Evolutionary conservation across 371 early-diverging fungal species (phyloP).

Genomic region (Rhizopus stolonifer): DNA sequence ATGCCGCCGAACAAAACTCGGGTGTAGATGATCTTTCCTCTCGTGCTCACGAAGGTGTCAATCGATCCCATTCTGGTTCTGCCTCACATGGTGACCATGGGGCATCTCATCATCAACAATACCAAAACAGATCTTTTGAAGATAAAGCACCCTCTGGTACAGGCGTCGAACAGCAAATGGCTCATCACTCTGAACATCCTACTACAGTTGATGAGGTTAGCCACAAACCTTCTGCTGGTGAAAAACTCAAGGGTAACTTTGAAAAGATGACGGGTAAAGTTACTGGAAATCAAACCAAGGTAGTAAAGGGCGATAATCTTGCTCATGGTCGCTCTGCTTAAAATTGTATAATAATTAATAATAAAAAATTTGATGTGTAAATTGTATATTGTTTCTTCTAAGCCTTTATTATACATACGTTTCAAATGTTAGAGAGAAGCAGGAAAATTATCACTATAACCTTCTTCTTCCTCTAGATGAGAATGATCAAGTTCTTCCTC

Average conservation of each 20-base stretch:
- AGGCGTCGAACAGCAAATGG: too few relatives aligned
- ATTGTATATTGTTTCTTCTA: too few relatives aligned
- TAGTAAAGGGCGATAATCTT: slow-evolving; percentile 23
- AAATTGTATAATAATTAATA: background rate
- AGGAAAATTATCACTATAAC: background rate
- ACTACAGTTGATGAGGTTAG: background rate
- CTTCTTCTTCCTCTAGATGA: too few relatives aligned
- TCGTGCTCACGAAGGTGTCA: background rate
- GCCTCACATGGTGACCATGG: slow-evolving; percentile 9
- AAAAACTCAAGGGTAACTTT: slow-evolving; percentile 32
- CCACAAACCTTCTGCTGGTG: slow-evolving; percentile 15
- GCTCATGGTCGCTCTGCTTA: slow-evolving; percentile 20
- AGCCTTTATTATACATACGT: background rate
- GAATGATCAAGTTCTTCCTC: background rate
- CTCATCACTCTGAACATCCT: background rate
- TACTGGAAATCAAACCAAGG: slow-evolving; percentile 27
- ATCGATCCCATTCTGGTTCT: background rate
- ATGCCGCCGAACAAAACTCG: background rate
- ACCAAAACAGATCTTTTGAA: background rate
- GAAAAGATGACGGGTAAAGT: slow-evolving; percentile 33
- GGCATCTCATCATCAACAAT: slow-evolving; percentile 13
- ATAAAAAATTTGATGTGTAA: too few relatives aligned
- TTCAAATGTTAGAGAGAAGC: background rate
- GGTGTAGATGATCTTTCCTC: background rate
- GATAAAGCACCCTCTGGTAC: background rate